These are phyloP conservation scores for Pythium coloratum DNA, from an alignment of 352 stramenopile genomes.

Conservation along the genomic window DNA sequence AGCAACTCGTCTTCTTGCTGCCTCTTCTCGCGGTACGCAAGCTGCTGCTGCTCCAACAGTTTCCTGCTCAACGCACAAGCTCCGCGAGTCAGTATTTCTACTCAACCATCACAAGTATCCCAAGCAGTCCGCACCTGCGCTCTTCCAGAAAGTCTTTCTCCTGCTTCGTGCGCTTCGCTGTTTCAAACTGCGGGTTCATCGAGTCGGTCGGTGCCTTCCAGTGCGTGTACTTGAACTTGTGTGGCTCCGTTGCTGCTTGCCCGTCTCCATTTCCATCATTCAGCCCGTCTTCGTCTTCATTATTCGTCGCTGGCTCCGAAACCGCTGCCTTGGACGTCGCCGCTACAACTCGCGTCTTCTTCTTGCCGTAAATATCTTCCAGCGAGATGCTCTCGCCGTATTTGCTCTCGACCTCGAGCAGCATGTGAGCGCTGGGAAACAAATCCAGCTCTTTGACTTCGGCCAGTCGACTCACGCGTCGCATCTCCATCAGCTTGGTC, in stretches of 20 bases:
- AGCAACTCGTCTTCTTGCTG: conserved; percentile 32
- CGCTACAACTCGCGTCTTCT: background rate
- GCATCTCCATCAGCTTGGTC: conserved; percentile 63
- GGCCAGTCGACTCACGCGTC: conserved; percentile 44
- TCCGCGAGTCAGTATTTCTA: background rate
- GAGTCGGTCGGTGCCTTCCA: conserved; percentile 78
- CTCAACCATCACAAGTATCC: background rate
- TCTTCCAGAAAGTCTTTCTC: conserved; percentile 64
- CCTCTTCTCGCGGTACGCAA: conserved; percentile 44
- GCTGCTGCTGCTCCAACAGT: conserved; percentile 30
- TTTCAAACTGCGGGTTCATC: conserved; percentile 69
- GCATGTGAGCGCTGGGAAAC: conserved; percentile 74
- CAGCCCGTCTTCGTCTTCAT: conserved; percentile 5
- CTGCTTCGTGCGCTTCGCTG: conserved; percentile 39
- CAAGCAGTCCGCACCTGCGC: conserved; percentile 19
- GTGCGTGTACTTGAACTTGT: conserved; percentile 15
- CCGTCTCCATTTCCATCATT: background rate
- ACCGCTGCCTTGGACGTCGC: background rate
- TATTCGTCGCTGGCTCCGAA: background rate
- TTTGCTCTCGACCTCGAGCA: conserved; percentile 89
- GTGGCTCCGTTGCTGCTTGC: background rate
- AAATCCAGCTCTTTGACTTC: conserved; percentile 66
- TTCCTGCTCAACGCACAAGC: conserved; percentile 20
- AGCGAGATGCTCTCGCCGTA: conserved; percentile 91
- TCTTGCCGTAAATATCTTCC: conserved; percentile 79